Evolutionary conservation across 2,329 filamentous ascomycete species (phyloP).

Genomic region (Penicillium sp.): DNA sequence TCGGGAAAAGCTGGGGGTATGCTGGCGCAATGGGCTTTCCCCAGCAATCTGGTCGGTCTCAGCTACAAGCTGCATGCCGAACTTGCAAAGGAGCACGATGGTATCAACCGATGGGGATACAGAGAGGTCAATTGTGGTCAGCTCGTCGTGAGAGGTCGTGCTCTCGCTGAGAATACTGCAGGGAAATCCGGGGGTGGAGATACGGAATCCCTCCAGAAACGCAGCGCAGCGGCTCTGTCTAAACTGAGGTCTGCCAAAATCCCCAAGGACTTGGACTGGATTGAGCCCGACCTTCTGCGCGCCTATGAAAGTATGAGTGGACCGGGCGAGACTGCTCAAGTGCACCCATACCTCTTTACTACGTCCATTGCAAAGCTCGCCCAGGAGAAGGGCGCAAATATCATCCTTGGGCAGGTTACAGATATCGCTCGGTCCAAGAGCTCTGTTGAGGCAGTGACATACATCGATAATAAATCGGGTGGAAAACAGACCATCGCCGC

Average conservation of each 20-base stretch:
- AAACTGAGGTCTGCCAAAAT: conserved; percentile 59
- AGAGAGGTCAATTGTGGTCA: conserved; percentile 72
- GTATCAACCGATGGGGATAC: conserved; percentile 81
- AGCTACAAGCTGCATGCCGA: conserved; percentile 81
- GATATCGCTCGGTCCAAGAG: conserved; percentile 57
- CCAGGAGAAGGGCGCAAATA: conserved; percentile 62
- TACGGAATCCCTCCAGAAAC: conserved; percentile 56
- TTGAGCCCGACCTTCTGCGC: conserved; percentile 63
- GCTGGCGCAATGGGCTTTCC: conserved; percentile 88
- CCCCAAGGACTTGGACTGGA: conserved; percentile 80
- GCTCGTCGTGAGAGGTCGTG: conserved; percentile 52
- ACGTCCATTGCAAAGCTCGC: conserved; percentile 77
- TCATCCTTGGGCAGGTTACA: conserved; percentile 68
- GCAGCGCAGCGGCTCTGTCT: conserved; percentile 50
- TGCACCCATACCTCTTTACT: conserved; percentile 90
- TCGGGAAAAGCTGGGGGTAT: conserved; percentile 94
- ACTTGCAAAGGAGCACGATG: conserved; percentile 78
- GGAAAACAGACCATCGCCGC: conserved; percentile 52
- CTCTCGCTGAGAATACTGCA: conserved; percentile 34
- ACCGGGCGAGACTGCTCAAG: conserved; percentile 79
- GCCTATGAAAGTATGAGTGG: conserved; percentile 82
- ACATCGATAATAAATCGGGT: conserved; percentile 53
- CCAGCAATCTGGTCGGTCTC: conserved; percentile 74
- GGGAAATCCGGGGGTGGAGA: conserved; percentile 32
- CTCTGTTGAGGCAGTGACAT: conserved; percentile 62